Evolutionary conservation across 2,329 filamentous ascomycete species (phyloP), one percentile per base, ranked within the genome.

Genomic region (Scedosporium aurantiacum): DNA sequence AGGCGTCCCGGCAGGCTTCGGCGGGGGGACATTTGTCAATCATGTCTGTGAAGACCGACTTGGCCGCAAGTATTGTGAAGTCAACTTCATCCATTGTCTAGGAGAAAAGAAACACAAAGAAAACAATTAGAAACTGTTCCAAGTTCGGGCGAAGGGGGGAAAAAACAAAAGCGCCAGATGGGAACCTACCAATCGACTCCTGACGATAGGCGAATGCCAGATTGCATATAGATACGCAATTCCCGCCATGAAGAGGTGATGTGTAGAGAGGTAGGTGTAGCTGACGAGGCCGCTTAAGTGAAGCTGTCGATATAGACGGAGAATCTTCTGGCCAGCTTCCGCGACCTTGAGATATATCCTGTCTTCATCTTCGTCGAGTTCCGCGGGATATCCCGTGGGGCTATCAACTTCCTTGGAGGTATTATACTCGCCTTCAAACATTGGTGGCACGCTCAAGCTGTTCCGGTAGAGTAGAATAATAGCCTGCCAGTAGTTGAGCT

Each of bases 401-500:
- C 82, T 85, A 66, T 85, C 81, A 37, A 87, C 82, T 66, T 87
- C 84, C 63, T 82, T 82, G 4, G 83, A 81, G 1, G 83, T 83
- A 67, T 84, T 81, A 66, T 86, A 85, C 73, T 97, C 93, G 60
- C 86, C 86, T 60, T 92, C 90, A 62, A 97, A 85, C 69, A 91
- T 85, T 47, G 88, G 84, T 0, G 93, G 93, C 18, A 96, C 90
- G 57, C 90, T 88, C 64, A 96, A 74, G 72, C 91, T 94, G 73
- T 96, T 93, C 61, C 93, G 82, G 72, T 97, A 97, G 21, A 97
- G 82, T 87, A 97, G 91, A 66, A 97, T 95, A 63, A 97, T 86
- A 3, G 91, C 91, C 72, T 97, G 93, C 92, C 93, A 97, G 74
- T 97, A 97, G 72, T 97, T 97, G 63, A 97, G 80, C 68, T 97